A percentile compares a stretch with the other conserved stretches of the same genome.
These are phyloP conservation scores for Chrysoporthe puriensis DNA, from an alignment of 2,329 filamentous ascomycete genomes.

Conservation along the genomic window DNA sequence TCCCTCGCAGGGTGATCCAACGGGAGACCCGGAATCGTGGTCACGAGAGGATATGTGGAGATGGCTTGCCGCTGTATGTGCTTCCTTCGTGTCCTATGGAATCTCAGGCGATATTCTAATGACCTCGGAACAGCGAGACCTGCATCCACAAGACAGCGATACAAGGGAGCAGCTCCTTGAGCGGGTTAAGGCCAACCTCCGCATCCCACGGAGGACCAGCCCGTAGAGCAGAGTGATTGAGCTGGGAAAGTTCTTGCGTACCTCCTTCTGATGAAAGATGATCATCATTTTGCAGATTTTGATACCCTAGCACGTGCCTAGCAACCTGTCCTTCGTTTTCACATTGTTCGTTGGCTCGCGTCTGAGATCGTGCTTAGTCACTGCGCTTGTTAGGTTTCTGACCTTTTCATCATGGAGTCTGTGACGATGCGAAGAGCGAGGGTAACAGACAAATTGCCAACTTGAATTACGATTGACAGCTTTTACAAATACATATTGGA, in stretches of 20 bases:
- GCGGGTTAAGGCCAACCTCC: constrained; percentile 52
- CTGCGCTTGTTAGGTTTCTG: background rate
- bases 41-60: constrained; percentile 76
- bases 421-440: background rate
- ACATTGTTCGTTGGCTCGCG: background rate
- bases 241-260: background rate
- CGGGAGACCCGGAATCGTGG: constrained; percentile 72
- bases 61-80: constrained; percentile 79
- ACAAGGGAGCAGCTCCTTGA: constrained; percentile 52
- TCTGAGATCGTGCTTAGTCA: background rate
- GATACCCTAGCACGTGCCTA: constrained; percentile 2
- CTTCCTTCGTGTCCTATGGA: background rate
- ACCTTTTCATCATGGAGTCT: background rate
- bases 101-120: constrained; percentile 3
- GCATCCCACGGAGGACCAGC: constrained; percentile 37
- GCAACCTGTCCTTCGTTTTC: background rate
- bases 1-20: constrained; percentile 74
- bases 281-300: background rate
- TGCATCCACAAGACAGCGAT: constrained; percentile 49
- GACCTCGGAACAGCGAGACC: constrained; percentile 44
- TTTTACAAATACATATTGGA: no score
- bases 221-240: background rate
- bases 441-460: no score
- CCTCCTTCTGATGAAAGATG: background rate
- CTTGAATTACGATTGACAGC: no score